A percentile compares a stretch with the other conserved stretches of the same genome.
phyloP scores from a whole-genome alignment of 2,329 filamentous ascomycete species.

The Aureobasidium subglaciale region DNA sequence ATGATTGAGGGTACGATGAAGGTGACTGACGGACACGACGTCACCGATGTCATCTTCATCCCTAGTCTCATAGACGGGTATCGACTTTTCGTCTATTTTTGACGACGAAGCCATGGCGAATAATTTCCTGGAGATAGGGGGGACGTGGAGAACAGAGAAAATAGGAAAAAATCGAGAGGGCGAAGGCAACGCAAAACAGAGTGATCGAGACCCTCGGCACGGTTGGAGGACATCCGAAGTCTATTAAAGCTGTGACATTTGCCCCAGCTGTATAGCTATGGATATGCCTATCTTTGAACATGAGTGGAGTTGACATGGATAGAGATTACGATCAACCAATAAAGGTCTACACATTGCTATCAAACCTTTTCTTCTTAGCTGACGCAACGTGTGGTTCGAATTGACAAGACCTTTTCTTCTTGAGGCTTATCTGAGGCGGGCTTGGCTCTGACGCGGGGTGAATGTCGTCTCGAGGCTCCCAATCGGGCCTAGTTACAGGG shows the following conservation, averaged over 20 bases:
- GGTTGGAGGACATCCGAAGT: too few species aligned
- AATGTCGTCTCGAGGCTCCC: not conserved
- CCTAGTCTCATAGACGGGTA: not conserved
- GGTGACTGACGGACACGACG: slow-evolving; percentile 16
- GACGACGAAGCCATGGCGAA: not conserved
- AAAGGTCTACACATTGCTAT: not conserved
- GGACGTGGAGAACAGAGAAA: too few species aligned
- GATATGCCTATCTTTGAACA: too few species aligned
- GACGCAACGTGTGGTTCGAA: not conserved
- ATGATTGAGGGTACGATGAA: slow-evolving; percentile 46
- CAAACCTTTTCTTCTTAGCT: not conserved
- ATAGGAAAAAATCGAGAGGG: not conserved
- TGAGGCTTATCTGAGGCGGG: not conserved
- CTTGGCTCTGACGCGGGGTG: not conserved
- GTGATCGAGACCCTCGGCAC: not conserved
- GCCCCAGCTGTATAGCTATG: too few species aligned
- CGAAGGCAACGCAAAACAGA: not conserved
- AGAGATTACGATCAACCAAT: too few species aligned
- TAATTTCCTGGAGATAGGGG: not conserved
- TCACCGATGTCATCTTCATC: not conserved
- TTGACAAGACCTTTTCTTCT: not conserved
- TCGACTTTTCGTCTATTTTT: not conserved
- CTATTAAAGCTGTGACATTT: too few species aligned
- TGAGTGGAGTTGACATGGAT: too few species aligned
- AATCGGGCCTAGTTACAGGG: not conserved